phyloP scores from a whole-genome alignment of 352 stramenopile species.

The Pythium periplocum region DNA sequence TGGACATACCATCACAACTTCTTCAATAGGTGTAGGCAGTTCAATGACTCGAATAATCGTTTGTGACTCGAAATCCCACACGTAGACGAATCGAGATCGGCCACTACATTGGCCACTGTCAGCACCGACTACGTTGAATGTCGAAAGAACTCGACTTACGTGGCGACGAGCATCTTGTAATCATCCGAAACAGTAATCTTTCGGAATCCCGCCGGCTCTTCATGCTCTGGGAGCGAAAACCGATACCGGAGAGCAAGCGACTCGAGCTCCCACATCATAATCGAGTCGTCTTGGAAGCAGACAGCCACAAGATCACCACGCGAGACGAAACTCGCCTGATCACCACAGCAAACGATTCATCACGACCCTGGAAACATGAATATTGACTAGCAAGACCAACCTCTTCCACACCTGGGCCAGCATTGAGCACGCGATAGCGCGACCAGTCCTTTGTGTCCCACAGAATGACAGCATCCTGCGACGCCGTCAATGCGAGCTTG shows the following conservation, averaged over 20 bases:
- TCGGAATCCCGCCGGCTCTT: slow-evolving; percentile 48
- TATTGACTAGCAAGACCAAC: slow-evolving; percentile 6
- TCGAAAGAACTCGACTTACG: slow-evolving; percentile 25
- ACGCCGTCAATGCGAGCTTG: slow-evolving; percentile 68
- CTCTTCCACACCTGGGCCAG: slow-evolving; percentile 55
- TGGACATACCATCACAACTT: slow-evolving; percentile 47
- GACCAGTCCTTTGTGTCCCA: slow-evolving; percentile 86
- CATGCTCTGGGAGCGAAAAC: slow-evolving; percentile 61
- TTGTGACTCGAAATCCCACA: slow-evolving; percentile 81
- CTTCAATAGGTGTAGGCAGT: slow-evolving; percentile 59
- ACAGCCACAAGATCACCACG: slow-evolving; percentile 65
- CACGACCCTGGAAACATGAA: neutral
- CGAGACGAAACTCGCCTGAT: slow-evolving; percentile 49
- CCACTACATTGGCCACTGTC: slow-evolving; percentile 29
- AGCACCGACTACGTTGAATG: neutral
- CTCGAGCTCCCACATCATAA: slow-evolving; percentile 86
- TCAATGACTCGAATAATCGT: slow-evolving; percentile 85
- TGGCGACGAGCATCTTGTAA: slow-evolving; percentile 71
- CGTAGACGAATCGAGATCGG: slow-evolving; percentile 69
- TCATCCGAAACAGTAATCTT: slow-evolving; percentile 75
- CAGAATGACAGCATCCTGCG: slow-evolving; percentile 71
- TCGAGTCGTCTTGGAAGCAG: slow-evolving; percentile 77
- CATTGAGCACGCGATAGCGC: slow-evolving; percentile 74
- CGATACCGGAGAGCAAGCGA: slow-evolving; percentile 64
- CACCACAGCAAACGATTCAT: neutral